Percentiles rank a stretch among this genome's conserved stretches.
Evolutionary conservation across 176 grass and related monocot genomes (phyloP).

Genomic region (Cenchrus fungigraminus): DNA sequence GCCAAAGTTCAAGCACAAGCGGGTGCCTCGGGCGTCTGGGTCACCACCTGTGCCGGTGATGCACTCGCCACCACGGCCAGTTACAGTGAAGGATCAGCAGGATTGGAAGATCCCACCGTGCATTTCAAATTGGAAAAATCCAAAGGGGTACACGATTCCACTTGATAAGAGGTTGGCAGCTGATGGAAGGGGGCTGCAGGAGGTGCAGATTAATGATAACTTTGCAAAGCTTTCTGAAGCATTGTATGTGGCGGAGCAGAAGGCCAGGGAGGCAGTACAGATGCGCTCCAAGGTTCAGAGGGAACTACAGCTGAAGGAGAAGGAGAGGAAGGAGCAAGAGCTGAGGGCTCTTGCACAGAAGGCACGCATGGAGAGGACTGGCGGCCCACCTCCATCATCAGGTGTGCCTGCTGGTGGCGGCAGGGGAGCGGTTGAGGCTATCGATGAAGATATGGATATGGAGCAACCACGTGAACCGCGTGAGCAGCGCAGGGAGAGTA

Average conservation of each 20-base stretch:
- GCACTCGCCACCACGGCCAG: slow-evolving; percentile 92
- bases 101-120: slow-evolving; percentile 99
- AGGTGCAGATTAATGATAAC: slow-evolving; percentile 98
- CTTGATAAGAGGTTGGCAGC: slow-evolving; percentile 94
- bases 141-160: slow-evolving; percentile 97
- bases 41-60: slow-evolving; percentile 89
- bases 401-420: slow-evolving; percentile 35
- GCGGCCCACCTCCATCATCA: slow-evolving; percentile 61
- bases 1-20: slow-evolving; percentile 98
- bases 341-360: slow-evolving; percentile 88
- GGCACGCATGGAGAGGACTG: slow-evolving; percentile 90
- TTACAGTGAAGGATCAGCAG: slow-evolving; percentile 97
- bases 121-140: slow-evolving; percentile 99
- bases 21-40: slow-evolving; percentile 75
- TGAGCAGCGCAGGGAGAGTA: slow-evolving; percentile 75
- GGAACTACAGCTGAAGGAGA: slow-evolving; percentile 88
- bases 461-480: slow-evolving; percentile 55
- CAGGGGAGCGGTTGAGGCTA: slow-evolving; percentile 50
- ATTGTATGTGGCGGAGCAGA: slow-evolving; percentile 96
- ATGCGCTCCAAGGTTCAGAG: slow-evolving; percentile 97
- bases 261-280: slow-evolving; percentile 91
- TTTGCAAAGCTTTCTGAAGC: slow-evolving; percentile 94
- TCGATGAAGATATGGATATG: slow-evolving; percentile 66
- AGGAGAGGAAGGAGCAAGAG: slow-evolving; percentile 97
- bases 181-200: slow-evolving; percentile 89